Evolutionary conservation across 1,139 yeast species (phyloP), one percentile per base, ranked within the genome.

Genomic region (Taphrina flavorubra): DNA sequence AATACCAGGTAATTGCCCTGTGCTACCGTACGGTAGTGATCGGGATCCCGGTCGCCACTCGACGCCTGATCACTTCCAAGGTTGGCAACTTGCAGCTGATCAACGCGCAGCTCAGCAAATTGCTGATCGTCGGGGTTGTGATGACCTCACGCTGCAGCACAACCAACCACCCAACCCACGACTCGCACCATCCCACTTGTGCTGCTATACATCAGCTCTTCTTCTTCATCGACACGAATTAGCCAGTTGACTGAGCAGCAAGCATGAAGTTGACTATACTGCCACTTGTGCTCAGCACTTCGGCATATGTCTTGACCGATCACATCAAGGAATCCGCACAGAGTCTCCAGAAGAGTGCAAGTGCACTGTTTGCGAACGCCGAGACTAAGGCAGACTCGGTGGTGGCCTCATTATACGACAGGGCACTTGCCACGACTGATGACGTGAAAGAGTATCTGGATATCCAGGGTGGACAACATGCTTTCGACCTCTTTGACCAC

Each of bases 401-500:
- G 2, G 36, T n/a, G 2, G 8, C 31, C 36, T 53, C 58, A 1
- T 25, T 53, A 2, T 53, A 53, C 42, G 42, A 53, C 25, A 14
- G 13, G 14, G 58, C 58, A n/a, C 20, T 53, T 8, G 11, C 58
- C 25, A n/a, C 25, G 10, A 16, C 20, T 2, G 20, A 16, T 36
- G 42, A 53, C 20, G 18, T 18, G 18, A 25, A 53, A n/a, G 62
- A 58, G 40, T 44, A 44, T n/a, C 25, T 58, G 42, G 42, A 42
- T 20, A 37, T 58, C 6, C 42, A 37, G 25, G 39, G 40, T 13
- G 62, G 62, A 14, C 62, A 58, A 20, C 62, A 58, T 16, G 62
- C 53, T 31, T 58, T 58, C 31, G 53, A 44, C 7, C 39, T 58
- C 16, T 42, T 44, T n/a, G 60, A 62, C 42, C 65, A 61, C 20